Percentiles rank a stretch among this genome's conserved stretches.
These are phyloP conservation scores for Handroanthus guayacan DNA, from an alignment of 257 asterid genomes.

Conservation along the genomic window DNA sequence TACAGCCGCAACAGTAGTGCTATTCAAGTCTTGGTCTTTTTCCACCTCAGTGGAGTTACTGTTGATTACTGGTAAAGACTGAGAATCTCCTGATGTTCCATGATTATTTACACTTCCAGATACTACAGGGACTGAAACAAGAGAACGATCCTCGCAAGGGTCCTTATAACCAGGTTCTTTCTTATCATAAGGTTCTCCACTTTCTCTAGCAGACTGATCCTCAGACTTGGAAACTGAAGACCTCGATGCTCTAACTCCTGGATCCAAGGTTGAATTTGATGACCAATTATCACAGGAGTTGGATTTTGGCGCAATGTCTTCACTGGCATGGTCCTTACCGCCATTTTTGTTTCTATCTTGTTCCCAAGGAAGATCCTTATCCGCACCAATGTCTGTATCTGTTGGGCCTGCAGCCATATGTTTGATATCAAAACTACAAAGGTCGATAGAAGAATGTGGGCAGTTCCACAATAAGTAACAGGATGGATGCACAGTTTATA, in stretches of 20 bases:
- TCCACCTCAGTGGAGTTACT: constrained; percentile 37
- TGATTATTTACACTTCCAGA: constrained; percentile 36
- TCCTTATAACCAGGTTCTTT: constrained; percentile 28
- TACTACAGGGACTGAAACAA: constrained; percentile 39
- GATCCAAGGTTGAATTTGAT: constrained; percentile 35
- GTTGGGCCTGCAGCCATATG: constrained; percentile 34
- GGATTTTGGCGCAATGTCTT: constrained; percentile 40
- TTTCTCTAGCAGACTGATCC: constrained; percentile 35
- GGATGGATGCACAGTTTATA: background rate
- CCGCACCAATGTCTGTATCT: constrained; percentile 24
- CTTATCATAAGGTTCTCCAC: constrained; percentile 35
- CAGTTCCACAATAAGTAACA: background rate
- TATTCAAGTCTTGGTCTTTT: constrained; percentile 36
- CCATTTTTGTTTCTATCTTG: constrained; percentile 34
- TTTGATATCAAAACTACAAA: background rate
- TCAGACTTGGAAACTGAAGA: constrained; percentile 30
- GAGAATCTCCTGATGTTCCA: constrained; percentile 42
- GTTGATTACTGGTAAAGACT: constrained; percentile 17
- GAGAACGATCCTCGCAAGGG: constrained; percentile 35
- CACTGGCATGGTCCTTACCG: constrained; percentile 34
- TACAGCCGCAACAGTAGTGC: constrained; percentile 33
- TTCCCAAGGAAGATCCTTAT: constrained; percentile 30
- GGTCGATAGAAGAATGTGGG: constrained; percentile 6
- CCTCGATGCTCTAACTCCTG: constrained; percentile 25
- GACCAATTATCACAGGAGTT: constrained; percentile 29